A percentile compares a stretch with the other conserved stretches of the same genome.
These are phyloP conservation scores for Epithemia pelagica DNA, from an alignment of 108 stramenopile species.

Conservation along the genomic window DNA sequence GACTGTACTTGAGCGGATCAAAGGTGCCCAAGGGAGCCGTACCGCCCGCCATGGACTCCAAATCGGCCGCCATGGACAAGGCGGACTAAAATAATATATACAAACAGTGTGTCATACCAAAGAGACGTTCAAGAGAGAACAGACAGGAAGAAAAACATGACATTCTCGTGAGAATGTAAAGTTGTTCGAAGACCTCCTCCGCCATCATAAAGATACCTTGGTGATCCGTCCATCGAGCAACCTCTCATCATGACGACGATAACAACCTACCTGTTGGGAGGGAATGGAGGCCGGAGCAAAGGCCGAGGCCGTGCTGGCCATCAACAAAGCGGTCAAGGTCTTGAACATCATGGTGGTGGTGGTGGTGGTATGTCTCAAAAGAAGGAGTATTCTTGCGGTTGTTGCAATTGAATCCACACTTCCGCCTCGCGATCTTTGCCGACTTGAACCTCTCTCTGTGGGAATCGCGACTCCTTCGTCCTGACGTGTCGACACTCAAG, in stretches of 20 bases:
- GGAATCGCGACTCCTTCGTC: no score
- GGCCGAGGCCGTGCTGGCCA: slow-evolving; percentile 60
- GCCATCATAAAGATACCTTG: neutral
- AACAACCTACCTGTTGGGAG: neutral
- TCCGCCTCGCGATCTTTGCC: no score
- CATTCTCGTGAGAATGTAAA: no score
- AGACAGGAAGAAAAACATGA: neutral
- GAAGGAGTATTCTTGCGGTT: no score
- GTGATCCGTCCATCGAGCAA: neutral
- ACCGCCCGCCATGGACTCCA: slow-evolving; percentile 56
- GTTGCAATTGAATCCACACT: no score
- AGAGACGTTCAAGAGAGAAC: neutral
- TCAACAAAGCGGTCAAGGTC: neutral
- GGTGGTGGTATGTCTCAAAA: no score
- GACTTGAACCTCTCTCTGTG: no score
- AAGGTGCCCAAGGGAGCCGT: slow-evolving; percentile 59
- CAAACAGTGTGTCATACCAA: slow-evolving; percentile 2
- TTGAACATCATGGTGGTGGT: neutral
- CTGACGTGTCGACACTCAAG: no score
- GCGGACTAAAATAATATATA: slow-evolving; percentile 27
- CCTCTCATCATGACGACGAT: slow-evolving; percentile 2
- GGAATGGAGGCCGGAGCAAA: slow-evolving; percentile 40
- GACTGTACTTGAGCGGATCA: slow-evolving; percentile 65
- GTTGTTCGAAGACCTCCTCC: neutral
- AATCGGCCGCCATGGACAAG: slow-evolving; percentile 24